These are phyloP conservation scores for Microdochium paspali DNA, from an alignment of 2,329 filamentous ascomycete genomes.

Conservation along the genomic window DNA sequence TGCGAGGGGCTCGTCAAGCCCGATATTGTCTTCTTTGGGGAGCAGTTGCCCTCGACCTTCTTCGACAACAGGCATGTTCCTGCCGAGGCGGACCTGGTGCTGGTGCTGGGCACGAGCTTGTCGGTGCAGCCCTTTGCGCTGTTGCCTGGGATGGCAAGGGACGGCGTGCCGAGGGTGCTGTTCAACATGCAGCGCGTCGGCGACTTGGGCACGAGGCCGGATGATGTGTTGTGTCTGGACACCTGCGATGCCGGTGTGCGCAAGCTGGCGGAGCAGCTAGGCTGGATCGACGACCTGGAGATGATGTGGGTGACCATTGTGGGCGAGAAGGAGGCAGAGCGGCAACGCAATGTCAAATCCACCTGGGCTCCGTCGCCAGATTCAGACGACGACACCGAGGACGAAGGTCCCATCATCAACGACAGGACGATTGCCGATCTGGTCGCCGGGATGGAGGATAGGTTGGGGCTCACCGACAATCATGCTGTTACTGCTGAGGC, in stretches of 20 bases:
- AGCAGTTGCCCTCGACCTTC: constrained; percentile 49
- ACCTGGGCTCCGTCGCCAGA: neutral
- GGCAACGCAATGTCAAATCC: constrained; percentile 22
- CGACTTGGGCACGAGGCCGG: constrained; percentile 61
- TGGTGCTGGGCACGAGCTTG: constrained; percentile 84
- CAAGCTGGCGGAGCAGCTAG: constrained; percentile 67
- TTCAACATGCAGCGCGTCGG: constrained; percentile 85
- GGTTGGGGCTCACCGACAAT: constrained; percentile 12
- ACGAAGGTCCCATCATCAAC: constrained; percentile 6
- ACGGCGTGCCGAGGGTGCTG: constrained; percentile 64
- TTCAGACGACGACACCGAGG: constrained; percentile 17
- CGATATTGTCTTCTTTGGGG: constrained; percentile 92
- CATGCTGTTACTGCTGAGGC: constrained; percentile 4
- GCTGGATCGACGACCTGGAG: constrained; percentile 82
- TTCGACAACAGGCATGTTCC: constrained; percentile 46
- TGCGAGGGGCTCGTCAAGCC: constrained; percentile 84
- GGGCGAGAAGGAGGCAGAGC: constrained; percentile 47
- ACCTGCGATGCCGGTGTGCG: constrained; percentile 78
- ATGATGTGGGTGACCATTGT: constrained; percentile 60
- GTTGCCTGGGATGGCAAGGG: constrained; percentile 55
- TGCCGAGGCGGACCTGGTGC: constrained; percentile 60
- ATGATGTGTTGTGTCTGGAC: constrained; percentile 78
- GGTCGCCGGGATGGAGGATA: constrained; percentile 19
- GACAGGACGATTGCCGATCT: constrained; percentile 32
- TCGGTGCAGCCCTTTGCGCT: constrained; percentile 83